Evolutionary conservation across 257 asterid genomes (phyloP).

Genomic region (Solanum habrochaites): DNA sequence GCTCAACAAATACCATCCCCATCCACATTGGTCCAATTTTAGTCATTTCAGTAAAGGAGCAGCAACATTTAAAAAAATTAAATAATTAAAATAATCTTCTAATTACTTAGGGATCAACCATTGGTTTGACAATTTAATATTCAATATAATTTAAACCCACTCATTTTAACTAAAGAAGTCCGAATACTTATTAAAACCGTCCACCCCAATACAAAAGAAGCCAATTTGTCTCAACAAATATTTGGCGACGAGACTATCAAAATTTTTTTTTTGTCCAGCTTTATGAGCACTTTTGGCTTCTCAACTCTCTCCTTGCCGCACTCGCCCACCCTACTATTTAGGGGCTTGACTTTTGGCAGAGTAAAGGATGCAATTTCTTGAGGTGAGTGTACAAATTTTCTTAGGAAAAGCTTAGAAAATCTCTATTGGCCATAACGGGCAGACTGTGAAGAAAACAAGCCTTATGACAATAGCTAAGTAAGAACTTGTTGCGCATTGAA

Average conservation of each 20-base stretch:
- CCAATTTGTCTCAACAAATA: background rate
- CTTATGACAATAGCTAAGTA: background rate
- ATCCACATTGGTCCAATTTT: too few species aligned
- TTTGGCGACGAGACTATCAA: conserved; percentile 48
- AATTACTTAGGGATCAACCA: too few species aligned
- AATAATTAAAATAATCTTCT: too few species aligned
- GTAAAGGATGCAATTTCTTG: conserved; percentile 22
- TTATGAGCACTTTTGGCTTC: conserved; percentile 84
- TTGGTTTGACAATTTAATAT: too few species aligned
- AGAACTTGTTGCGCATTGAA: background rate
- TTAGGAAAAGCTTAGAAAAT: background rate
- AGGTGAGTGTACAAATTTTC: background rate
- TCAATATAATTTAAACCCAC: too few species aligned
- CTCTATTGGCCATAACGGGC: background rate
- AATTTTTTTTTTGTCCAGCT: too few species aligned
- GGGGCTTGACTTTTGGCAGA: conserved; percentile 49
- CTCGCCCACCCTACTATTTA: conserved; percentile 52
- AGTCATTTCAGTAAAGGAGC: too few species aligned
- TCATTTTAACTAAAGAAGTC: too few species aligned
- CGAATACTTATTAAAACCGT: too few species aligned
- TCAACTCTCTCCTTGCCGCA: conserved; percentile 63
- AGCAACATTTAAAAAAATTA: too few species aligned
- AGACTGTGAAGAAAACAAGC: background rate
- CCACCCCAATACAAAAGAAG: too few species aligned
- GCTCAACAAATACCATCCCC: too few species aligned